Evolutionary conservation across 2,329 filamentous ascomycete genomes (phyloP), one percentile per base, ranked within the genome.

Genomic region (Clarireedia homoeocarpa): DNA sequence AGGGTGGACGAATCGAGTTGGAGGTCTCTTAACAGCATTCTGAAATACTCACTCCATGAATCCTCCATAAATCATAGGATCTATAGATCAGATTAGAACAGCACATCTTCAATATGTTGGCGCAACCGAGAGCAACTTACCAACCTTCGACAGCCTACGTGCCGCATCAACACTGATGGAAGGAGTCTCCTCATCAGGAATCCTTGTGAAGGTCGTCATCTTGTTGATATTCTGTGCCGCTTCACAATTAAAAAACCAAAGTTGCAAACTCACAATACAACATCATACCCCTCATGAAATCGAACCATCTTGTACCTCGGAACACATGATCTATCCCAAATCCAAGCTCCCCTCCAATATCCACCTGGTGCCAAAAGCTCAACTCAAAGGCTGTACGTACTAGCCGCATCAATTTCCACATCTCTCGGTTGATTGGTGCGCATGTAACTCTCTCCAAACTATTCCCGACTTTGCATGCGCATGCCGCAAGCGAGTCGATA

Each of bases 21-120:
- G 17, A 38, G 39, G 17, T n/a, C 14, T 40, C 14, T 6, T 14
- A 20, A 40, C 15, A 20, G 15, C 15, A 2, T 40, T 30, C 27
- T n/a, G 39, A n/a, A 40, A 50, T 40, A 71, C 81, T 72, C 74
- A 89, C 87, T 94, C 89, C 58, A 85, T 89, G 72, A 94, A 94
- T 10, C 88, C 89, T 55, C 86, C 85, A 77, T 92, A 94, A 65
- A 88, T 89, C 67, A 89, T 89, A 59, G 87, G 81, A 66, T 91
- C 84, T 67, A 17, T 17, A 20, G 9, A 30, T 3, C 27, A 30
- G 17, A 27, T 42, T 12, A 20, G 42, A 38, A 58, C 34, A 60
- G 57, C 26, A 44, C n/a, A 27, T 42, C 14, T 30, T 40, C 7
- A 10, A n/a, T 27, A 50, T 53, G 23, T 40, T 14, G 24, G 38